Evolutionary conservation across 2,329 filamentous ascomycete species (phyloP).

Genomic region (Paraconiothyrium brasiliense): DNA sequence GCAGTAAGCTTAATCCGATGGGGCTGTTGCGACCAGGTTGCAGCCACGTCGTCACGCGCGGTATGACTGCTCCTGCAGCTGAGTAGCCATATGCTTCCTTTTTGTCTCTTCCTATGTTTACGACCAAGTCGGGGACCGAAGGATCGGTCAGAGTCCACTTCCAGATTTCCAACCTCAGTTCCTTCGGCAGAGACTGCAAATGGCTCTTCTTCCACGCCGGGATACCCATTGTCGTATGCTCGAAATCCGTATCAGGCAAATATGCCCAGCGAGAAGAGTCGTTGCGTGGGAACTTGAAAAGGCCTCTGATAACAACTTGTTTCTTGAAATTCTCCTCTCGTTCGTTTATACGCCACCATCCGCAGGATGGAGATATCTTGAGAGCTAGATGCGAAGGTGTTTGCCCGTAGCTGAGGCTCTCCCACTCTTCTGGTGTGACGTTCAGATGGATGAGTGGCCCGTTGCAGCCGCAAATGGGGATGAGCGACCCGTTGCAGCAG

Average conservation of each 20-base stretch:
- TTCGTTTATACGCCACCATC: neutral
- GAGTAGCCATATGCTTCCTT: neutral
- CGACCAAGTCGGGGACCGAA: constrained; percentile 17
- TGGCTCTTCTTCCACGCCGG: constrained; percentile 21
- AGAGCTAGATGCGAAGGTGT: neutral
- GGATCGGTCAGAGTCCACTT: constrained; percentile 30
- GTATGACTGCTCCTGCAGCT: neutral
- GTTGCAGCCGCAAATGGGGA: constrained; percentile 2
- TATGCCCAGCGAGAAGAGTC: neutral
- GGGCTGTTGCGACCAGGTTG: constrained; percentile 3
- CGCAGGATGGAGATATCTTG: neutral
- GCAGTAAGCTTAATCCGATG: constrained; percentile 26
- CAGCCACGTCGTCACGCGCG: constrained; percentile 18
- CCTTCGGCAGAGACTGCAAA: constrained; percentile 32
- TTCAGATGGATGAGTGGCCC: neutral
- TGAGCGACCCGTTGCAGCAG: constrained; percentile 8
- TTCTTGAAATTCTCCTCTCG: neutral
- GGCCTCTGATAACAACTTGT: neutral
- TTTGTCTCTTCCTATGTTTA: constrained; percentile 24
- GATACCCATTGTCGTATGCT: neutral
- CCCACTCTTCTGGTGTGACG: constrained; percentile 1
- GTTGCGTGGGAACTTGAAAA: neutral
- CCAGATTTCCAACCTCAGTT: constrained; percentile 37
- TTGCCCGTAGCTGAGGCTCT: neutral
- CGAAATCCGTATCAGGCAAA: neutral